Percentiles rank a stretch among this genome's conserved stretches.
Evolutionary conservation across 352 stramenopile genomes (phyloP).

Genomic region (Phytophthora lateralis): DNA sequence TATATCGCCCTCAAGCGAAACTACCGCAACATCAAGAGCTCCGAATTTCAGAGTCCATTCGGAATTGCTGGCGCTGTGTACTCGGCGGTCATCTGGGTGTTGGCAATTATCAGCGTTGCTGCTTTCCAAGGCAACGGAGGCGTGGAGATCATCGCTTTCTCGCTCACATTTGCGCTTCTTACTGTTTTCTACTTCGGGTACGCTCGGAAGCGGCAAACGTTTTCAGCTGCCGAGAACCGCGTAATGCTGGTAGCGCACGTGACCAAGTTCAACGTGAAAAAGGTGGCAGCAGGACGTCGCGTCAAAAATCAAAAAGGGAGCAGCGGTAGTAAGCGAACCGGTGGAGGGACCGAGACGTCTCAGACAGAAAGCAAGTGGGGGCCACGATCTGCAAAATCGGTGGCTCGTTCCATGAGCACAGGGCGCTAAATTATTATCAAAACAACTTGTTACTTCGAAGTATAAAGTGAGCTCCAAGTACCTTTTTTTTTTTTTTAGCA

Average conservation of each 20-base stretch:
- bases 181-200: conserved; percentile 46
- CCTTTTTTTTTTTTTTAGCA: not conserved
- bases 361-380: conserved; percentile 15
- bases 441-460: not conserved
- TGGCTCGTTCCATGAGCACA: conserved; percentile 2
- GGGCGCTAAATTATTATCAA: conserved; percentile 3
- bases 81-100: conserved; percentile 34
- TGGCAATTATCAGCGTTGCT: conserved; percentile 29
- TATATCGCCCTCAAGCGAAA: conserved; percentile 46
- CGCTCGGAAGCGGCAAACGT: conserved; percentile 39
- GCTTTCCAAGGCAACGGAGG: conserved; percentile 34
- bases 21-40: conserved; percentile 48
- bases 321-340: conserved; percentile 14
- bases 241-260: conserved; percentile 54
- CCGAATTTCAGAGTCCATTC: conserved; percentile 45
- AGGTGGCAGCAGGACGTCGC: conserved; percentile 9
- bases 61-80: conserved; percentile 36
- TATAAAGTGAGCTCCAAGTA: not conserved
- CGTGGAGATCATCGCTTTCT: conserved; percentile 33
- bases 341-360: conserved; percentile 18
- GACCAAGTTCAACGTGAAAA: conserved; percentile 43
- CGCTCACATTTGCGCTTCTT: conserved; percentile 8
- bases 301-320: conserved; percentile 2
- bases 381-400: conserved; percentile 21
- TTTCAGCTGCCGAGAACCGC: conserved; percentile 48